phyloP scores from a whole-genome alignment of 768 basidiomycete genomes.

The Tremella fuciformis region DNA sequence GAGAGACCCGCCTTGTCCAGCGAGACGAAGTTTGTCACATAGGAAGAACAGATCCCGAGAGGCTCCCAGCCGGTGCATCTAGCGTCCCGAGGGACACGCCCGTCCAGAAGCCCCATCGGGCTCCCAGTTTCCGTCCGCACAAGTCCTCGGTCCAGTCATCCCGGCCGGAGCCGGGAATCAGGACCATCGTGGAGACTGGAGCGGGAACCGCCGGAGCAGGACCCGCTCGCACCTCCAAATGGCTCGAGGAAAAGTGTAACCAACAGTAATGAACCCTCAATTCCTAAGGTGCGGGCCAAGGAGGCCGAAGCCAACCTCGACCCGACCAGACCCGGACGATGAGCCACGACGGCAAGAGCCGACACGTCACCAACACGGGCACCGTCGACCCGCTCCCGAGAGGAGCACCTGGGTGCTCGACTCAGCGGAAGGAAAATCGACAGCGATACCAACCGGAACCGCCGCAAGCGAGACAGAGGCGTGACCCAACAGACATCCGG shows the following conservation, averaged over 20 bases:
- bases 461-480: too few relatives aligned
- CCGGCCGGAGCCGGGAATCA: constrained; percentile 49
- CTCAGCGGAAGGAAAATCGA: too few relatives aligned
- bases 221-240: constrained; percentile 52
- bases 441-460: too few relatives aligned
- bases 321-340: constrained; percentile 3
- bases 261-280: constrained; percentile 54
- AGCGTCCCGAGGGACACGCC: constrained; percentile 26
- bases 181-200: constrained; percentile 51
- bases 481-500: too few relatives aligned
- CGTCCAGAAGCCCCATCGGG: constrained; percentile 29
- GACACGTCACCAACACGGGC: too few relatives aligned
- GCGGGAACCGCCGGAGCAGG: constrained; percentile 31
- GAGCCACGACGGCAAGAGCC: too few relatives aligned
- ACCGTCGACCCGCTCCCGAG: too few relatives aligned
- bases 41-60: constrained; percentile 19
- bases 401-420: too few relatives aligned
- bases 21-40: constrained; percentile 23
- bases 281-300: constrained; percentile 26
- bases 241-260: constrained; percentile 52
- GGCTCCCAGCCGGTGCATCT: constrained; percentile 27
- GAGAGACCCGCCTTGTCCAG: constrained; percentile 6
- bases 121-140: constrained; percentile 58
- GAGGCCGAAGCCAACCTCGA: neutral
- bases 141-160: constrained; percentile 54